Percentiles rank a stretch among this genome's conserved stretches.
These are phyloP conservation scores for Mycena rosella DNA, from an alignment of 768 basidiomycete genomes.

Conservation along the genomic window DNA sequence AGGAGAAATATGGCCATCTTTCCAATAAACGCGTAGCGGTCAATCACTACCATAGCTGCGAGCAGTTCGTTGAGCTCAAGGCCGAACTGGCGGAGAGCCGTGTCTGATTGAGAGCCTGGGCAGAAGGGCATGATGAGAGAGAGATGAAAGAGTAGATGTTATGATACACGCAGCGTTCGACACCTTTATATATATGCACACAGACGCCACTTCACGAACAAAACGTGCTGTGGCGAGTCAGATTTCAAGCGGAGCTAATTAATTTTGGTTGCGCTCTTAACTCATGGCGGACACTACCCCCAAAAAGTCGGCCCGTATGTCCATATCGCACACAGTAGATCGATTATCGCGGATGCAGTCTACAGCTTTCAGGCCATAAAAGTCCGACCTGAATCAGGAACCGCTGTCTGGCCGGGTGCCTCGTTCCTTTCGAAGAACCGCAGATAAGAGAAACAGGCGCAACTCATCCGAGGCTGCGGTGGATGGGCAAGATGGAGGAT, in stretches of 20 bases:
- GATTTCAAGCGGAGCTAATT: background rate
- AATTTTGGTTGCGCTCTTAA: no score
- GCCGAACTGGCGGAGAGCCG: slow-evolving; percentile 9
- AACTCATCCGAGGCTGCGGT: no score
- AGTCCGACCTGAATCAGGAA: background rate
- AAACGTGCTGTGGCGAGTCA: slow-evolving; percentile 11
- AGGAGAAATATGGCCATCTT: slow-evolving; percentile 2
- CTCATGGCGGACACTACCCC: background rate
- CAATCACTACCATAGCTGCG: background rate
- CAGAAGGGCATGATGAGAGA: slow-evolving; percentile 10
- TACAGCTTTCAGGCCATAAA: slow-evolving; percentile 26
- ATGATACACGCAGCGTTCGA: background rate
- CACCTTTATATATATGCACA: slow-evolving; percentile 13
- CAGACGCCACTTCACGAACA: slow-evolving; percentile 18
- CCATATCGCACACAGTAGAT: background rate
- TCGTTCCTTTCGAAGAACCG: background rate
- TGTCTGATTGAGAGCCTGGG: background rate
- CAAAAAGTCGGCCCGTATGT: background rate
- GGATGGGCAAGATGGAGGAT: no score
- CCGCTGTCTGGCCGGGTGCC: no score
- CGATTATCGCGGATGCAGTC: slow-evolving; percentile 6
- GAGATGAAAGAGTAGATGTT: background rate
- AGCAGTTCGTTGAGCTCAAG: slow-evolving; percentile 14
- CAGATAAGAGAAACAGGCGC: background rate
- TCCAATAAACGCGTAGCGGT: slow-evolving; percentile 9